Evolutionary conservation across 768 basidiomycete genomes (phyloP), one percentile per base, ranked within the genome.

Genomic region (Coprinopsis sp.): DNA sequence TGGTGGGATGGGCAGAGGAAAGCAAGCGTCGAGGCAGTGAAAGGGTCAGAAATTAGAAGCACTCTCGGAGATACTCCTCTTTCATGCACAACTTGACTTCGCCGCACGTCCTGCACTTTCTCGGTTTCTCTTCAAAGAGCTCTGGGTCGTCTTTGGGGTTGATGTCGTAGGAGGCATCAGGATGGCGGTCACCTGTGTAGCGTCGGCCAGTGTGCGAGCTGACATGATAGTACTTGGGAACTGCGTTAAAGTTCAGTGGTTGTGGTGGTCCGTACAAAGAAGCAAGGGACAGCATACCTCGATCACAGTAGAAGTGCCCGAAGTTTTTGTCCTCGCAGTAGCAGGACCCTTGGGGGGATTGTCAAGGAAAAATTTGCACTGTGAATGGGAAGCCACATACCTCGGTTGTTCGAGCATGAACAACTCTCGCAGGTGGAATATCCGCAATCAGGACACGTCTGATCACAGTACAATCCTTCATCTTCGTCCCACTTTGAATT

Each of bases 171-270:
- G 47, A 25, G 6, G 52, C 45, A 18, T 53, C 50, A 6, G 68
- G 66, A 46, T 68, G 67, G n/a, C 63, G 55, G 49, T 69, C 66
- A 13, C 67, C 65, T 31, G 43, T 47, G 46, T 66, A 69, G 1
- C 34, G 24, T 22, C 53, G 54, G 19, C 55, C 59, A 24, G 55
- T 59, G 16, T 54, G 55, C 33, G 62, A 57, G 42, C 49, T 58
- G 42, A 55, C 51, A 45, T 68, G 64, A 45, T 66, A 67, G 51
- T 54, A 61, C 25, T 52, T 51, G 16, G 66, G 65, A 27, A 56
- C 61, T 64, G 44, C 3, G 33, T 18, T 22, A 25, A 33, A 18
- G 16, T 37, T 18, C 30, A 31, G 39, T 23, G 39, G 28, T 6
- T 19, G 25, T 37, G 14, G 11, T 13, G n/a, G 31, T 29, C 11